These are phyloP conservation scores for Akebia trifoliata DNA, from an alignment of 164 flowering plant species.

Conservation along the genomic window DNA sequence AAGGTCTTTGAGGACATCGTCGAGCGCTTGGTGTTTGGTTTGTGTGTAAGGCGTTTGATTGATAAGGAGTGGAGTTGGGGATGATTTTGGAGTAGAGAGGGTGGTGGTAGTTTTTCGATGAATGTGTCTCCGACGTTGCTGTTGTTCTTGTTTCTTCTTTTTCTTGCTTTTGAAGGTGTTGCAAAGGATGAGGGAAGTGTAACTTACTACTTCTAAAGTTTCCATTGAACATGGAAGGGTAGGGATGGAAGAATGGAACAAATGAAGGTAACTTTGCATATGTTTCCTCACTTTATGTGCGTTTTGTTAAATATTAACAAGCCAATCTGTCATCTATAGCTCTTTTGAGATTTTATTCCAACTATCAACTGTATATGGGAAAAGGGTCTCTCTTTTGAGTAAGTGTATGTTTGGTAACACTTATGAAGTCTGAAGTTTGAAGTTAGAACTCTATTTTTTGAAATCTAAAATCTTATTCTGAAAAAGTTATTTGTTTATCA, in stretches of 20 bases:
- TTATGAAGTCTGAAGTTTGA: no score
- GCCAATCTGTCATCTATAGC: no score
- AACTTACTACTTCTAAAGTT: not conserved
- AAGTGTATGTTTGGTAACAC: no score
- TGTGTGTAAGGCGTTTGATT: conserved; percentile 26
- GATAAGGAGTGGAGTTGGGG: conserved; percentile 56
- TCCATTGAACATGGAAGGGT: conserved; percentile 1
- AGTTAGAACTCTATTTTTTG: no score
- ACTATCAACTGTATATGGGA: no score
- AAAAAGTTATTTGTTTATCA: no score
- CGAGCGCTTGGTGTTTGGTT: conserved; percentile 60
- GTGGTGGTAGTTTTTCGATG: conserved; percentile 4
- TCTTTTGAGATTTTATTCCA: no score
- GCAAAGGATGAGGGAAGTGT: conserved; percentile 5
- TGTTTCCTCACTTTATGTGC: no score
- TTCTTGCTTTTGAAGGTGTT: conserved; percentile 19
- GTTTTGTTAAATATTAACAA: no score
- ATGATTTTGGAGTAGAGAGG: conserved; percentile 29
- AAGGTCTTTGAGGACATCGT: conserved; percentile 46
- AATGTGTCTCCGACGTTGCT: conserved; percentile 8
- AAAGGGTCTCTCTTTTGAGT: no score
- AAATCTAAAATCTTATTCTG: no score
- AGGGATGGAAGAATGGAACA: not conserved
- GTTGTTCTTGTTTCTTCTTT: conserved; percentile 15
- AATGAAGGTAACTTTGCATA: not conserved